These are phyloP conservation scores for Naganishia friedmannii DNA, from an alignment of 768 basidiomycete species.

Conservation along the genomic window DNA sequence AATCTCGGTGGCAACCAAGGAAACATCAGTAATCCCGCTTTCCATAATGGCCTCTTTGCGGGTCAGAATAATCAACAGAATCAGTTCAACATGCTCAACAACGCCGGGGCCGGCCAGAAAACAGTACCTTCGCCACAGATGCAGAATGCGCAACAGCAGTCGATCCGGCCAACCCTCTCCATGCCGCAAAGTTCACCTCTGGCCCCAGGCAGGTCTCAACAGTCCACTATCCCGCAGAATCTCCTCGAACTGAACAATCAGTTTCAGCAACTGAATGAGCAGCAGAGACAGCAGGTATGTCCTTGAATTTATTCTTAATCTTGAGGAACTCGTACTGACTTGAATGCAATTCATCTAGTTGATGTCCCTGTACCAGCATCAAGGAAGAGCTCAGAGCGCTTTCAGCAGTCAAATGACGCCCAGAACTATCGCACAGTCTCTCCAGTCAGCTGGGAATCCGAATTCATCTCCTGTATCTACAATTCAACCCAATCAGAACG, in stretches of 20 bases:
- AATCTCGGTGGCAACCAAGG: slow-evolving; percentile 9
- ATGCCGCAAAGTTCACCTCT: slow-evolving; percentile 19
- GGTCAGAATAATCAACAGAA: slow-evolving; percentile 7
- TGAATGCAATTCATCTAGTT: neutral
- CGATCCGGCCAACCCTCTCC: neutral
- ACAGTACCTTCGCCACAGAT: slow-evolving; percentile 13
- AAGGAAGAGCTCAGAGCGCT: slow-evolving; percentile 18
- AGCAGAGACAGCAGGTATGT: slow-evolving; percentile 15
- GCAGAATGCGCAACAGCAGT: slow-evolving; percentile 17
- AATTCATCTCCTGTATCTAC: slow-evolving; percentile 1
- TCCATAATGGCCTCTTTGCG: neutral
- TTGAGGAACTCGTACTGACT: neutral
- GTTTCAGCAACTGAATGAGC: slow-evolving; percentile 15
- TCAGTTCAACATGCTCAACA: slow-evolving; percentile 19
- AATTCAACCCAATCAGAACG: slow-evolving; percentile 6
- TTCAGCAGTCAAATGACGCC: slow-evolving; percentile 17
- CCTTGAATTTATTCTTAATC: too few relatives aligned
- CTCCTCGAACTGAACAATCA: slow-evolving; percentile 18
- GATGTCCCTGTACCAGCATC: slow-evolving; percentile 19
- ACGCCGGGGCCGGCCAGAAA: neutral
- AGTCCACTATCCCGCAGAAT: neutral
- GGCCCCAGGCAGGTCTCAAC: slow-evolving; percentile 11
- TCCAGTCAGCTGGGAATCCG: slow-evolving; percentile 11
- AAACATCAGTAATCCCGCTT: slow-evolving; percentile 10
- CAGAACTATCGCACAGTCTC: slow-evolving; percentile 12